Base-by-base conservation (phyloP, 371 early-diverging fungal genomes). In the Umbelopsis sp. region DNA sequence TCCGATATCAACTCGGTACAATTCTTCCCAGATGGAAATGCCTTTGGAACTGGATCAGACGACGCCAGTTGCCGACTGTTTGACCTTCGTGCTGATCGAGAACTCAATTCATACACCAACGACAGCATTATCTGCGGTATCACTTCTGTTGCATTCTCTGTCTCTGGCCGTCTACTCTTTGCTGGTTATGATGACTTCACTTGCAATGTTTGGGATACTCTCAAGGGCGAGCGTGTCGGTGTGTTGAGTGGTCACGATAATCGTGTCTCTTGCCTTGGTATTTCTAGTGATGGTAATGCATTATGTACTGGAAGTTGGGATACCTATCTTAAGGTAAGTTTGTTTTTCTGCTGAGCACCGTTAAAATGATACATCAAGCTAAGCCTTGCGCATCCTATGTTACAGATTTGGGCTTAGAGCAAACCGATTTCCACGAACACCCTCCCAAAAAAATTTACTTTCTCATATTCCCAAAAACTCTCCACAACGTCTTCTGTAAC, bases 221-320 rank as follows among this genome's bases (percentile, higher is more conserved):
- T 98, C 63, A 94, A 94, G 78, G 95, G 94, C 57, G 94, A 97
- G 63, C 88, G 97, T 66, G 96, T 97, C 25, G 97, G 97, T 52
- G 94, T 96, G 1, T 78, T 98, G 70, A 89, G 95, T 50, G 93
- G 92, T n/a, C 99, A 98, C 78, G 98, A 98, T 63, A 98, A 98
- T 84, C 90, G 99, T 50, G 98, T 98, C 18, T 93, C 94, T 70
- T 98, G 98, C 78, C 79, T 98, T 45, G 99, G 98, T 53, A 96
- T 99, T 3, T 91, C 95, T 1, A 88, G 88, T 63, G 99, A 98
- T 77, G 99, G 99, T 29, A 95, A 96, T 94, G 98, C 97, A 12
- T 87, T 98, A 75, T 96, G 96, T 76, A 99, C 99, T 1, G 99
- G 98, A 38, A 94, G 94, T 74, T 99, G 99, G 99, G 99, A 99